Evolutionary conservation across 768 basidiomycete genomes (phyloP).

Genomic region (Zangia roseola): DNA sequence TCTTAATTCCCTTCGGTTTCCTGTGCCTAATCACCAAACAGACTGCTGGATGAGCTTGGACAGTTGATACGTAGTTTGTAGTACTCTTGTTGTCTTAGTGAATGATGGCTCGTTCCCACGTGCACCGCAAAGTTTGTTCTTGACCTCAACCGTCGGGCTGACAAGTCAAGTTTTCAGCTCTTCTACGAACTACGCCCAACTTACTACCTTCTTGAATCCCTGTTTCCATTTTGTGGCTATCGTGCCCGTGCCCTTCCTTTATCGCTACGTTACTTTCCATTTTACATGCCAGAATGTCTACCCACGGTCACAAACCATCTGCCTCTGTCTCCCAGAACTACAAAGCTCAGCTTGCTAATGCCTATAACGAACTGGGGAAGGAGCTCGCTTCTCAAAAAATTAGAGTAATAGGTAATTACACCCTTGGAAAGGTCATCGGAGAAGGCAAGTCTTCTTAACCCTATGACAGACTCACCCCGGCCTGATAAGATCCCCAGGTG

Average conservation of each 20-base stretch:
- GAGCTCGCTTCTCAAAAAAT: conserved; percentile 90
- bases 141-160: conserved; percentile 4
- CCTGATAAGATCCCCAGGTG: conserved; percentile 52
- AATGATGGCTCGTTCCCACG: conserved; percentile 19
- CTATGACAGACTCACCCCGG: conserved; percentile 8
- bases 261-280: conserved; percentile 24
- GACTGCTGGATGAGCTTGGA: conserved; percentile 19
- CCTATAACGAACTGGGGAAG: conserved; percentile 96
- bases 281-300: conserved; percentile 43
- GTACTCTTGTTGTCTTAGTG: conserved; percentile 27
- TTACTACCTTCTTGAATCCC: conserved; percentile 15
- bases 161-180: not conserved
- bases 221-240: conserved; percentile 28
- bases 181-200: conserved; percentile 2
- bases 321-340: conserved; percentile 69
- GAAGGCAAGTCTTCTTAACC: conserved; percentile 62
- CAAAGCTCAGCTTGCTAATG: conserved; percentile 87
- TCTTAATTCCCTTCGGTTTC: conserved; percentile 28
- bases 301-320: conserved; percentile 58
- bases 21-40: conserved; percentile 20
- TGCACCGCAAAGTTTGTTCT: conserved; percentile 11
- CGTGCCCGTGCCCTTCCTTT: conserved; percentile 38
- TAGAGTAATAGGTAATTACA: conserved; percentile 92
- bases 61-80: conserved; percentile 23
- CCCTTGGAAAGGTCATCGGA: conserved; percentile 89